Evolutionary conservation across 805 yeast genomes (phyloP).

Genomic region (Ogataea angusta): DNA sequence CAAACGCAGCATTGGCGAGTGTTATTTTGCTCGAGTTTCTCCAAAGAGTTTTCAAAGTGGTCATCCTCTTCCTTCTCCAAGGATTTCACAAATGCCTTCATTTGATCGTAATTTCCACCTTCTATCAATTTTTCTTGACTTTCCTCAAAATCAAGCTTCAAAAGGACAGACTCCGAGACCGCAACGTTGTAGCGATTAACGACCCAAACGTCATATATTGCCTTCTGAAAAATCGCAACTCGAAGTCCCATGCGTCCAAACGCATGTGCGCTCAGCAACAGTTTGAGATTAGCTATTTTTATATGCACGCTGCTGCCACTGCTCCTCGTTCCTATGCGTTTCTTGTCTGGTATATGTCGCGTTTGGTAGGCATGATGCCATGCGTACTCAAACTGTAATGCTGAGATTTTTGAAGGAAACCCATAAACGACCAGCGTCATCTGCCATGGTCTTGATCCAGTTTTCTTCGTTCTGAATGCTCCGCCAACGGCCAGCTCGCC

Average conservation of each 20-base stretch:
- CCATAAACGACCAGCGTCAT: constrained; percentile 63
- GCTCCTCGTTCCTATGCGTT: constrained; percentile 37
- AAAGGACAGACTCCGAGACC: constrained; percentile 21
- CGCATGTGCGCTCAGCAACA: constrained; percentile 40
- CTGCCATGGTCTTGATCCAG: constrained; percentile 70
- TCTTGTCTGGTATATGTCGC: constrained; percentile 46
- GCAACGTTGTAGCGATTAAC: constrained; percentile 31
- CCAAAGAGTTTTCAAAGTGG: constrained; percentile 17
- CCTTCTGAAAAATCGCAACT: constrained; percentile 42
- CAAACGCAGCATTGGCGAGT: constrained; percentile 17
- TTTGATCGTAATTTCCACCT: constrained; percentile 32
- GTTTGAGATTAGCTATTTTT: constrained; percentile 45
- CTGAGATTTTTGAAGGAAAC: constrained; percentile 65
- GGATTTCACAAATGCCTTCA: constrained; percentile 20
- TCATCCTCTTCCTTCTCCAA: constrained; percentile 11
- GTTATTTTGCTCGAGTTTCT: constrained; percentile 7
- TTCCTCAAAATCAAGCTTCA: constrained; percentile 15
- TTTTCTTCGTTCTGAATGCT: constrained; percentile 60
- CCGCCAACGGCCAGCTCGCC: constrained; percentile 64
- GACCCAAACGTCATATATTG: constrained; percentile 34
- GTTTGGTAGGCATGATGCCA: constrained; percentile 74
- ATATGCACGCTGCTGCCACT: constrained; percentile 43
- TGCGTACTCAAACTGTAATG: constrained; percentile 81
- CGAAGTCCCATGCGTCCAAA: constrained; percentile 45
- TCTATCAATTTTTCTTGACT: constrained; percentile 10